A percentile compares a stretch with the other conserved stretches of the same genome.
Evolutionary conservation across 768 basidiomycete species (phyloP).

Genomic region (Cyclocybe aegerita): DNA sequence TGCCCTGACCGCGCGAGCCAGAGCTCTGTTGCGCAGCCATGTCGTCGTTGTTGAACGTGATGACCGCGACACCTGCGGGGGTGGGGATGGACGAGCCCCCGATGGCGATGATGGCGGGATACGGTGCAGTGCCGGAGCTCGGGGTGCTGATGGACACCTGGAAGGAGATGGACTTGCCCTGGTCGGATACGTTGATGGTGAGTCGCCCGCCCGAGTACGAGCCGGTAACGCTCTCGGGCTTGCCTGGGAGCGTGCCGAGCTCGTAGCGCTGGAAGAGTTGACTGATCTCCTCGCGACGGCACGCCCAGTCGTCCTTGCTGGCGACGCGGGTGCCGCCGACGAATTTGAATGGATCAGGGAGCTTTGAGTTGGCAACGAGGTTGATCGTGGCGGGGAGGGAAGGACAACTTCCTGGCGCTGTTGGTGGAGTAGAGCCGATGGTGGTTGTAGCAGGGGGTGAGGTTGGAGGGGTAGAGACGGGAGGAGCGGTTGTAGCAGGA

Average conservation of each 20-base stretch:
- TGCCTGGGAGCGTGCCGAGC: conserved; percentile 47
- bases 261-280: conserved; percentile 53
- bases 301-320: conserved; percentile 49
- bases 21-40: conserved; percentile 48
- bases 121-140: conserved; percentile 40
- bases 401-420: conserved; percentile 24
- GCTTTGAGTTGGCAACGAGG: conserved; percentile 35
- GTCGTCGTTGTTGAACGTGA: conserved; percentile 53
- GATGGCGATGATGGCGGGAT: conserved; percentile 53
- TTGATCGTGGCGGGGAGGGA: conserved; percentile 28
- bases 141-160: conserved; percentile 44
- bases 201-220: conserved; percentile 44
- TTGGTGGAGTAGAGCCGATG: conserved; percentile 13
- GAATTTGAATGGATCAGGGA: conserved; percentile 58
- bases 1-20: conserved; percentile 50
- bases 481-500: conserved; percentile 12
- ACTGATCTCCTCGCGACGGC: conserved; percentile 48
- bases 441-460: conserved; percentile 14
- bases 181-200: conserved; percentile 46
- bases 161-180: conserved; percentile 49
- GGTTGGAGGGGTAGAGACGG: conserved; percentile 13
- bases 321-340: conserved; percentile 39
- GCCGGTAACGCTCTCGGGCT: conserved; percentile 45
- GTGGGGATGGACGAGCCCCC: conserved; percentile 42
- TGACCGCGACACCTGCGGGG: conserved; percentile 38